phyloP scores from a whole-genome alignment of 75 land plant species.

The Cryptomeria japonica region DNA sequence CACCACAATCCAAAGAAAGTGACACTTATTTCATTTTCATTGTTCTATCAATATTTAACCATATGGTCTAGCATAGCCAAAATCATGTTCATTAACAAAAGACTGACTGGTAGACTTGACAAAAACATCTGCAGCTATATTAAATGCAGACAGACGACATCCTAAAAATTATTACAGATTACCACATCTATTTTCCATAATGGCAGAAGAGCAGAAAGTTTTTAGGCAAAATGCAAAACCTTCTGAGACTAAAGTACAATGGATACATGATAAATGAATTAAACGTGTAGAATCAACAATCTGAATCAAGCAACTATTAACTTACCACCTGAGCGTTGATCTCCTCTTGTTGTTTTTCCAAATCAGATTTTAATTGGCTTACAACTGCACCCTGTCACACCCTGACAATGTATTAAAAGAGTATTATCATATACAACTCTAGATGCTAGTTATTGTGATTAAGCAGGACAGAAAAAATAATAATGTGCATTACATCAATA shows the following conservation, averaged over 20 bases:
- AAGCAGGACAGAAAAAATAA: constrained; percentile 3
- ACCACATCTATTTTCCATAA: neutral
- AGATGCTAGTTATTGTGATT: neutral
- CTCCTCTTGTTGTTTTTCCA: constrained; percentile 72
- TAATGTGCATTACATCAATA: neutral
- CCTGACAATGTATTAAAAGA: constrained; percentile 16
- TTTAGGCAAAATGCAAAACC: neutral
- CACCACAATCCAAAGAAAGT: neutral
- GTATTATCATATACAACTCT: neutral
- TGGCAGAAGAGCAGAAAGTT: neutral
- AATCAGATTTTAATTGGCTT: constrained; percentile 72
- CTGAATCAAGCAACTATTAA: constrained; percentile 1
- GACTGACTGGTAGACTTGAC: neutral
- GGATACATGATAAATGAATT: constrained; percentile 5
- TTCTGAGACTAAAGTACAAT: neutral
- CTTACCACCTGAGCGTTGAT: constrained; percentile 71
- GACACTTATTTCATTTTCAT: neutral
- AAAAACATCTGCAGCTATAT: neutral
- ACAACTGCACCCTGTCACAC: constrained; percentile 73
- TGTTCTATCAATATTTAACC: neutral
- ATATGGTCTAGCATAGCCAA: neutral
- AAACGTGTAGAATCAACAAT: neutral
- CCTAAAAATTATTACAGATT: neutral
- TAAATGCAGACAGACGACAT: neutral
- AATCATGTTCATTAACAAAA: neutral